A percentile compares a stretch with the other conserved stretches of the same genome.
Evolutionary conservation across 1,284 basidiomycete genomes (phyloP).

Genomic region (Trichosporon sp.): DNA sequence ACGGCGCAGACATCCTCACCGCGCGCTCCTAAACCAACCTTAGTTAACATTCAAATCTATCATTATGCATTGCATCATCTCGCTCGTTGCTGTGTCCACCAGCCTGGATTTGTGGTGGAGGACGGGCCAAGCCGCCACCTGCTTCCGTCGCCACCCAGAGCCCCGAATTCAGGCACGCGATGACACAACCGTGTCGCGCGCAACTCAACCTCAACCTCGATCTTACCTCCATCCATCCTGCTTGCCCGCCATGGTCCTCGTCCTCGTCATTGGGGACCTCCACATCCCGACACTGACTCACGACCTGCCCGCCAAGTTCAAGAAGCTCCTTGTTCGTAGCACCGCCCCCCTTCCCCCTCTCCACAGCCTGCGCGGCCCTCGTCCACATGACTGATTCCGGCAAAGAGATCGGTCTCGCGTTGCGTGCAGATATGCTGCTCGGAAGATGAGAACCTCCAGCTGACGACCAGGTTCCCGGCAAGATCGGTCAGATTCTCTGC

Average conservation of each 20-base stretch:
- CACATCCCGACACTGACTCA: conserved; percentile 85
- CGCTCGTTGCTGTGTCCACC: neutral
- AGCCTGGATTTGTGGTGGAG: neutral
- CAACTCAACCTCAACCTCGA: neutral
- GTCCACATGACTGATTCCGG: no score
- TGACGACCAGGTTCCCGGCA: conserved; percentile 70
- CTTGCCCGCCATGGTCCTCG: conserved; percentile 67
- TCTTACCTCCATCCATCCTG: neutral
- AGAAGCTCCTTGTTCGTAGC: conserved; percentile 77
- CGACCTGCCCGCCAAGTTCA: conserved; percentile 93
- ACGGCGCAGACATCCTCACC: conserved; percentile 69
- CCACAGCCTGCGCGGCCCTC: no score
- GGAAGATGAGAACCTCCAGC: neutral
- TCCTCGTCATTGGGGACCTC: conserved; percentile 90
- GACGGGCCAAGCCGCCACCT: conserved; percentile 1
- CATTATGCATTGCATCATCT: conserved; percentile 11
- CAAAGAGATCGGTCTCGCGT: no score
- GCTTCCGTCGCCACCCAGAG: conserved; percentile 7
- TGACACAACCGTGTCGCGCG: conserved; percentile 18
- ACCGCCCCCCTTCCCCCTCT: no score
- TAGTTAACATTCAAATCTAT: neutral
- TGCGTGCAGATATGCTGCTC: no score
- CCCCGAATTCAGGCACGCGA: conserved; percentile 10
- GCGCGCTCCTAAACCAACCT: conserved; percentile 25
- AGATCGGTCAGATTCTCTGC: conserved; percentile 97